Evolutionary conservation across 2,329 filamentous ascomycete genomes (phyloP), one percentile per base, ranked within the genome.

Genomic region (Sarocladium oryzae): DNA sequence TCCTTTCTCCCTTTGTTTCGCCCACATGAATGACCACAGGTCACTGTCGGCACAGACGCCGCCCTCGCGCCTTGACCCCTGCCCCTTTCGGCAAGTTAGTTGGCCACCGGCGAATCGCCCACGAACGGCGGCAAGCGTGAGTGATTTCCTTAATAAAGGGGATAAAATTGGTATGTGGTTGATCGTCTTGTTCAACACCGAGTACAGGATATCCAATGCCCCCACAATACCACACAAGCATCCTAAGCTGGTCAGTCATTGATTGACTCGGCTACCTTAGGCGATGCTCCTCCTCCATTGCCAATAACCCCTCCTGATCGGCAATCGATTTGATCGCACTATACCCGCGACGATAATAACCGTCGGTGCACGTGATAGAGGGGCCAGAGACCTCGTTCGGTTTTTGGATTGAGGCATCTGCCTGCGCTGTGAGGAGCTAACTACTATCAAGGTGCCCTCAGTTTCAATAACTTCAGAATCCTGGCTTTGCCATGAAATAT

Each of bases 401-500:
- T n/a, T n/a, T n/a, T n/a, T n/a, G n/a, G n/a, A n/a, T n/a, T n/a
- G n/a, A n/a, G n/a, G n/a, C n/a, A n/a, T n/a, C n/a, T n/a, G n/a
- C n/a, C n/a, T n/a, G n/a, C n/a, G n/a, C n/a, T 23, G 28, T 35
- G 15, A 9, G 13, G 18, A 6, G 9, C 30, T 24, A 11, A 33
- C 16, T 6, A 26, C 35, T 13, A 11, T 26, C 16, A 23, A 21
- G 8, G 20, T 4, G 36, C 36, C 10, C 13, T 8, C 18, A 6
- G 10, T 16, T 5, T 8, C 11, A 7, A 23, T 20, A 30, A 11
- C 66, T 64, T 69, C 69, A 83, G 58, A 85, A 82, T 11, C 78
- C 75, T 51, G 70, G 68, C 63, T 80, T 82, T 36, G 70, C 69
- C 56, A 75, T 72, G 66, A 84, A 91, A 69, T 87, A 88, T 54